Evolutionary conservation across 345 rosid species (phyloP).

Genomic region (Eucalyptus curtisii): DNA sequence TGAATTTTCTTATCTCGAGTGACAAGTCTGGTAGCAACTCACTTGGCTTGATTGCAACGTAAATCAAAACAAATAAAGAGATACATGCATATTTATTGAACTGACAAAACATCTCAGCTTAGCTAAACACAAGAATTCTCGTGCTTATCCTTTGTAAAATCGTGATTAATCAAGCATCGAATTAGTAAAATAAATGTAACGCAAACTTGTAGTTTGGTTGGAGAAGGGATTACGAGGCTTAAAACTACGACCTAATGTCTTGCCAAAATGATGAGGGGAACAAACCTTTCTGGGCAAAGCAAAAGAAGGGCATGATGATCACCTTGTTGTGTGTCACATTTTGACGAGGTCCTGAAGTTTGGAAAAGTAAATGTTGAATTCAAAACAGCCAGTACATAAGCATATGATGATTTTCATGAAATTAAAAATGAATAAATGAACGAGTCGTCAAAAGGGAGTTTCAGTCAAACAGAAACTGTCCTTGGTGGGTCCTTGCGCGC

Average conservation of each 20-base stretch:
- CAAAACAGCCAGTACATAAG: neutral
- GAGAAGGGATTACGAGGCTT: neutral
- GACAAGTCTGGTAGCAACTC: neutral
- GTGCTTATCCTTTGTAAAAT: neutral
- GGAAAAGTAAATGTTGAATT: neutral
- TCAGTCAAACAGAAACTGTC: neutral
- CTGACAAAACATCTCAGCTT: neutral
- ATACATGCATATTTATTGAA: neutral
- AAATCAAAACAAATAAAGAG: neutral
- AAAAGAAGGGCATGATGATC: neutral
- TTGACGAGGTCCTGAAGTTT: neutral
- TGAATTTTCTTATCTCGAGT: neutral
- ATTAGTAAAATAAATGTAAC: neutral
- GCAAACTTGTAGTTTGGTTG: neutral
- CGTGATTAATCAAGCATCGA: neutral
- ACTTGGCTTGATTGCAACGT: neutral
- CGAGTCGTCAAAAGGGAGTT: neutral
- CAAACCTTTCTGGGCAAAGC: neutral
- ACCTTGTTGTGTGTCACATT: neutral
- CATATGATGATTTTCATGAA: neutral
- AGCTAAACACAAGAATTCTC: neutral
- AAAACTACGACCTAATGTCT: neutral
- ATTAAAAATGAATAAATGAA: neutral
- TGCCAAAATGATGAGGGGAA: neutral
- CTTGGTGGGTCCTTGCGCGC: neutral